Percentiles rank a stretch among this genome's conserved stretches.
These are phyloP conservation scores for Bertia moriformis DNA, from an alignment of 2,329 filamentous ascomycete genomes.

Conservation along the genomic window DNA sequence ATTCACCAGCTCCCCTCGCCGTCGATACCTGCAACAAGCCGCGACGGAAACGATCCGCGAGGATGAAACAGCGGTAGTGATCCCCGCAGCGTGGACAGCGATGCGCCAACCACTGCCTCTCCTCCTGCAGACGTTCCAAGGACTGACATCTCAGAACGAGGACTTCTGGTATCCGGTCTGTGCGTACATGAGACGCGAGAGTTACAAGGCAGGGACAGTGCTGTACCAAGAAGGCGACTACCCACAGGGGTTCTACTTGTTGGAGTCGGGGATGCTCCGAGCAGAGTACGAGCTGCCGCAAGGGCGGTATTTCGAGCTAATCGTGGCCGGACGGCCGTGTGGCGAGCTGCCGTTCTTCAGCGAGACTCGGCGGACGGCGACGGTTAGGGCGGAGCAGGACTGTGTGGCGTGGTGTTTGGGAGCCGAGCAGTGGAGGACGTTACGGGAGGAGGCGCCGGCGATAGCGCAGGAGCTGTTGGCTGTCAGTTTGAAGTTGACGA, in stretches of 20 bases:
- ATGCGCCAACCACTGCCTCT: conserved; percentile 84
- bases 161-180: conserved; percentile 85
- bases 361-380: conserved; percentile 75
- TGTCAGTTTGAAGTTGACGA: conserved; percentile 84
- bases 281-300: conserved; percentile 86
- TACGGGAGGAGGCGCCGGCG: conserved; percentile 61
- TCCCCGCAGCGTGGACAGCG: conserved; percentile 59
- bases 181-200: conserved; percentile 58
- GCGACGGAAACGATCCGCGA: conserved; percentile 63
- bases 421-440: conserved; percentile 50
- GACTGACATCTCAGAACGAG: conserved; percentile 70
- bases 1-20: conserved; percentile 62
- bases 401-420: conserved; percentile 74
- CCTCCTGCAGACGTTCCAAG: conserved; percentile 89
- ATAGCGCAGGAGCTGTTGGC: conserved; percentile 73
- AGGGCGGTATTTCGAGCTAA: conserved; percentile 76
- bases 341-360: conserved; percentile 94
- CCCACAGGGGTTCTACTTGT: conserved; percentile 73
- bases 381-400: conserved; percentile 40
- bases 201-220: conserved; percentile 54
- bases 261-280: conserved; percentile 77
- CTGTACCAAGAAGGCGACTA: conserved; percentile 66
- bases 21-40: conserved; percentile 62
- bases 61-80: conserved; percentile 27
- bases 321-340: conserved; percentile 85